Conservation (phyloP, 371 early-diverging fungal species). For the Lichtheimia ornata region DNA sequence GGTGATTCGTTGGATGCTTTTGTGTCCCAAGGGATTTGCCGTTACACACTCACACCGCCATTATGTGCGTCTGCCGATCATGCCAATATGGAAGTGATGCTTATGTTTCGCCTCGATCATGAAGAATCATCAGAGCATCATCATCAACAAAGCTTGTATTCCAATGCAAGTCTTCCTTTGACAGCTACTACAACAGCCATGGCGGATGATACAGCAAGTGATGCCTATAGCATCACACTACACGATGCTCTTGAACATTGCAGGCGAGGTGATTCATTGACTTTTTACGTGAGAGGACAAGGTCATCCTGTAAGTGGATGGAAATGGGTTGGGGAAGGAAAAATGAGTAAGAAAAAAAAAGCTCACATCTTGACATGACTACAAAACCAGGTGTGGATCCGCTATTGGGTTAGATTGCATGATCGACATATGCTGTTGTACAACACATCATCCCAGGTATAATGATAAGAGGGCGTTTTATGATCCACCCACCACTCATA, state of each 20-base stretch:
- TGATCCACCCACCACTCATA: neutral
- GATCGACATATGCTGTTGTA: constrained; percentile 3
- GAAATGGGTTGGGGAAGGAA: neutral
- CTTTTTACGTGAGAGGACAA: constrained; percentile 28
- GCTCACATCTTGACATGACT: neutral
- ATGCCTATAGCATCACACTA: neutral
- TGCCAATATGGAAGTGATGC: constrained; percentile 10
- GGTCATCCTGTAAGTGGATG: constrained; percentile 30
- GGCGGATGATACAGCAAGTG: neutral
- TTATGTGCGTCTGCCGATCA: neutral
- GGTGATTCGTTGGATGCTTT: constrained; percentile 8
- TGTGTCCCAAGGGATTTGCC: constrained; percentile 1
- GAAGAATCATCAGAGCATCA: neutral
- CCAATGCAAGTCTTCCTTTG: neutral
- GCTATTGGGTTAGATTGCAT: constrained; percentile 16
- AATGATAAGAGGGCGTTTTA: neutral
- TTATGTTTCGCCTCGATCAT: constrained; percentile 7
- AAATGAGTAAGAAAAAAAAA: neutral
- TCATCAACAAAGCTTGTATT: neutral
- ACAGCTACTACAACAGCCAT: neutral
- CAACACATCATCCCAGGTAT: constrained; percentile 13
- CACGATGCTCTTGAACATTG: constrained; percentile 12
- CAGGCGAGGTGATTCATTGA: constrained; percentile 27
- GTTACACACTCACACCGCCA: constrained; percentile 12
- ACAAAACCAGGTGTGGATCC: constrained; percentile 12